A percentile compares a stretch with the other conserved stretches of the same genome.
phyloP scores from a whole-genome alignment of 257 asterid genomes.

The Eucommia ulmoides region DNA sequence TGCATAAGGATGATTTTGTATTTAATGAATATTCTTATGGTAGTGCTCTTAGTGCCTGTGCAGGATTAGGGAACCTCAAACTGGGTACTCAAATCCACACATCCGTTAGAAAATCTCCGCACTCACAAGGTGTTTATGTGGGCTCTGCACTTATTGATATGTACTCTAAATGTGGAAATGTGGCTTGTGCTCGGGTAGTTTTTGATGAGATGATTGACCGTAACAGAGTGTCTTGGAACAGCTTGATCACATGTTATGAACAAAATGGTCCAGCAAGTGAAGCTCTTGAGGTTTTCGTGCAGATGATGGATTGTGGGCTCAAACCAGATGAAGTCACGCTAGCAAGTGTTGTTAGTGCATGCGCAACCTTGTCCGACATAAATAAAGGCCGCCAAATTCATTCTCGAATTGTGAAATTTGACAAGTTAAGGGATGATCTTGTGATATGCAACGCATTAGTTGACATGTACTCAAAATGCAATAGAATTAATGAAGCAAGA shows the following conservation, averaged over 20 bases:
- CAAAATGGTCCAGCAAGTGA: slow-evolving; percentile 13
- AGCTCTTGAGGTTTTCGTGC: slow-evolving; percentile 12
- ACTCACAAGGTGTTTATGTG: not conserved
- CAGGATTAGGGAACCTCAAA: not conserved
- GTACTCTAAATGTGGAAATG: not conserved
- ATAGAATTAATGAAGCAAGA: not conserved
- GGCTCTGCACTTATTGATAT: not conserved
- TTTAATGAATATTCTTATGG: not conserved
- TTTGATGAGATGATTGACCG: slow-evolving; percentile 11
- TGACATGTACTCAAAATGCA: not conserved
- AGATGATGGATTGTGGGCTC: slow-evolving; percentile 11
- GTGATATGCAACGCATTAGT: not conserved
- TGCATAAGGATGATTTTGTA: not conserved
- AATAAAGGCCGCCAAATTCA: slow-evolving; percentile 13
- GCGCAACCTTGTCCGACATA: slow-evolving; percentile 10
- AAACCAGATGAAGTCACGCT: slow-evolving; percentile 13
- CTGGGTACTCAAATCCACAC: not conserved
- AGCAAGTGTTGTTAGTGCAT: slow-evolving; percentile 16
- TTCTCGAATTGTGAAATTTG: slow-evolving; percentile 8
- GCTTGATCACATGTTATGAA: slow-evolving; percentile 12
- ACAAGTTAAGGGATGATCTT: slow-evolving; percentile 9
- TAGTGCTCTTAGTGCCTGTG: not conserved
- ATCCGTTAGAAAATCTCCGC: not conserved
- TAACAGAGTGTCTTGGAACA: slow-evolving; percentile 17
- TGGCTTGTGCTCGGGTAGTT: not conserved